Evolutionary conservation across 2,329 filamentous ascomycete genomes (phyloP).

Genomic region (Pseudogymnoascus sp.): DNA sequence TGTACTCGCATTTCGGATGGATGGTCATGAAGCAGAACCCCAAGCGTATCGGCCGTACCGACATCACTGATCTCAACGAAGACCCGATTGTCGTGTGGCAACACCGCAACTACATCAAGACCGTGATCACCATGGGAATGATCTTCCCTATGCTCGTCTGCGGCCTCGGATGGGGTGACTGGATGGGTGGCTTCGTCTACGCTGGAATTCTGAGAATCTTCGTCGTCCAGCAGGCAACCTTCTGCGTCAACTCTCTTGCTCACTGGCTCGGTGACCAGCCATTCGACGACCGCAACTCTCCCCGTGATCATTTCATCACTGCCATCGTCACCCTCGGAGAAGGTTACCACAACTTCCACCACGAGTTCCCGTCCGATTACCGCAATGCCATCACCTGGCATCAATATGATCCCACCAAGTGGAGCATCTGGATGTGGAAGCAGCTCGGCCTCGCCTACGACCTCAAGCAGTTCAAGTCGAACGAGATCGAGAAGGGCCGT

Average conservation of each 20-base stretch:
- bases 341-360: slow-evolving; percentile 93
- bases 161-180: slow-evolving; percentile 75
- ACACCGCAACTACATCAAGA: slow-evolving; percentile 78
- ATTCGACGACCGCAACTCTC: slow-evolving; percentile 87
- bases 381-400: slow-evolving; percentile 86
- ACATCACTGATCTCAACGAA: slow-evolving; percentile 82
- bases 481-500: slow-evolving; percentile 88
- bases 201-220: slow-evolving; percentile 79
- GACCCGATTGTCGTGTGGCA: slow-evolving; percentile 81
- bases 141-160: slow-evolving; percentile 67
- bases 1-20: slow-evolving; percentile 82
- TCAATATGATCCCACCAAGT: slow-evolving; percentile 90
- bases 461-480: slow-evolving; percentile 83
- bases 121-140: slow-evolving; percentile 68
- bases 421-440: slow-evolving; percentile 80
- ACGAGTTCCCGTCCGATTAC: slow-evolving; percentile 90
- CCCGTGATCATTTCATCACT: slow-evolving; percentile 80
- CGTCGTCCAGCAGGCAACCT: slow-evolving; percentile 86
- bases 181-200: slow-evolving; percentile 74
- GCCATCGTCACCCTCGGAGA: slow-evolving; percentile 79
- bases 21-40: slow-evolving; percentile 93
- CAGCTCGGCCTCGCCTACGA: slow-evolving; percentile 75
- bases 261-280: slow-evolving; percentile 90
- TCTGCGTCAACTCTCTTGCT: slow-evolving; percentile 85
- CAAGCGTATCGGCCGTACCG: slow-evolving; percentile 78